phyloP scores from a whole-genome alignment of 2,329 filamentous ascomycete species.

The Zymoseptoria tritici region DNA sequence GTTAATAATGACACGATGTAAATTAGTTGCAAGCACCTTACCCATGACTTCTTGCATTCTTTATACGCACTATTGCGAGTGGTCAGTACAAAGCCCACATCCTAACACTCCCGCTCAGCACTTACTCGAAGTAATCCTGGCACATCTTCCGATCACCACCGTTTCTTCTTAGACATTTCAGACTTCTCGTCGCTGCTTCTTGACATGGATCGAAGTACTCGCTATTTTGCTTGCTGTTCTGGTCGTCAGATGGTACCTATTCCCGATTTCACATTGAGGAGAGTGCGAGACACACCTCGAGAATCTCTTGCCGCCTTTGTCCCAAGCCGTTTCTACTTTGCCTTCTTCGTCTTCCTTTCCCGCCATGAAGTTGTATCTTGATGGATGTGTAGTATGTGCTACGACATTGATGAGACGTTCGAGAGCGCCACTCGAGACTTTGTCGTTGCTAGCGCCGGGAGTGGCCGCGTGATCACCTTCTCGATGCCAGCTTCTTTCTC shows the following conservation, averaged over 20 bases:
- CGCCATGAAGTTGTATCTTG: background rate
- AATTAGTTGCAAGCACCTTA: constrained; percentile 39
- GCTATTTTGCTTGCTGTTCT: constrained; percentile 71
- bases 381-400: background rate
- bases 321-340: constrained; percentile 14
- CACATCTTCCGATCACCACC: constrained; percentile 84
- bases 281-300: constrained; percentile 36
- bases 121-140: constrained; percentile 89
- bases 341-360: background rate
- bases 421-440: background rate
- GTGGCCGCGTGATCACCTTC: background rate
- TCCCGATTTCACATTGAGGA: background rate
- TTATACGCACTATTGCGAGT: constrained; percentile 64
- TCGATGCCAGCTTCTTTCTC: no score
- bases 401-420: background rate
- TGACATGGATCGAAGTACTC: constrained; percentile 95
- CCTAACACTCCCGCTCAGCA: background rate
- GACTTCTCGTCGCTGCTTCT: constrained; percentile 76
- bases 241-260: background rate
- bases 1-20: constrained; percentile 12
- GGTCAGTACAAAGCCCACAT: background rate
- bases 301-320: constrained; percentile 30
- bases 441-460: background rate
- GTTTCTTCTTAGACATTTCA: constrained; percentile 84
- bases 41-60: constrained; percentile 93